Base-by-base conservation (phyloP, 768 basidiomycete genomes). In the Trametes cubensis region DNA sequence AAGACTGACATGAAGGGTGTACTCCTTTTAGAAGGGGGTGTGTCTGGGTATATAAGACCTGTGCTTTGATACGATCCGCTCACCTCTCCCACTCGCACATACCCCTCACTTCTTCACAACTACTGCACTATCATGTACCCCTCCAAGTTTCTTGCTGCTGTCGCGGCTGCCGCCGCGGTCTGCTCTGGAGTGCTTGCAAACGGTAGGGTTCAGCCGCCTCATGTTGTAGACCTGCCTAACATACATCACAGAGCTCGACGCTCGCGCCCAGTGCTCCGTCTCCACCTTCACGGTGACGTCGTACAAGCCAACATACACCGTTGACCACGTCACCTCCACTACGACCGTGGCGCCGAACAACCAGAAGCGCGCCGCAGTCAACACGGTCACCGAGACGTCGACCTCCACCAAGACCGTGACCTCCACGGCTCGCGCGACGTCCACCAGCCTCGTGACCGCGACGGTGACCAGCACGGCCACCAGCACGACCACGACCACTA, bases 381-480 rank as follows among this genome's bases (percentile, higher is more conserved):
- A 47, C n/a, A 52, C 50, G 0, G 28, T 30, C 34, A 52, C 50
- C 7, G 30, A 15, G 30, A 52, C 50, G 30, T 52, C 50, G 18
- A 52, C 50, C 2, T 21, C 50, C 17, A 52, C 55, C 2, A 18
- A 3, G 3, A 55, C 55, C 1, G 45, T 45, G 2, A 46, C 46
- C 1, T 26, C 47, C 46, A 49, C 46, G 8, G 39, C 34, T 4
- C 21, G 30, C 15, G 34, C 42, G 6, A 55, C 55, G 1, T 30
- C 47, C 3, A 48, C 45, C 30, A 20, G 1, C 14, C 20, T 13
- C n/a, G 30, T 11, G 20, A 48, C 55, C 21, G 34, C 20, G 6
- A 57, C 34, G 6, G 46, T 57, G 20, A 57, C 55, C 4, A 38
- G 45, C 55, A 57, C 55, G n/a, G 55, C 55, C 6, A 25, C 14